Conservation (phyloP, 108 stramenopile species). For the Fragilariopsis cylindrus region DNA sequence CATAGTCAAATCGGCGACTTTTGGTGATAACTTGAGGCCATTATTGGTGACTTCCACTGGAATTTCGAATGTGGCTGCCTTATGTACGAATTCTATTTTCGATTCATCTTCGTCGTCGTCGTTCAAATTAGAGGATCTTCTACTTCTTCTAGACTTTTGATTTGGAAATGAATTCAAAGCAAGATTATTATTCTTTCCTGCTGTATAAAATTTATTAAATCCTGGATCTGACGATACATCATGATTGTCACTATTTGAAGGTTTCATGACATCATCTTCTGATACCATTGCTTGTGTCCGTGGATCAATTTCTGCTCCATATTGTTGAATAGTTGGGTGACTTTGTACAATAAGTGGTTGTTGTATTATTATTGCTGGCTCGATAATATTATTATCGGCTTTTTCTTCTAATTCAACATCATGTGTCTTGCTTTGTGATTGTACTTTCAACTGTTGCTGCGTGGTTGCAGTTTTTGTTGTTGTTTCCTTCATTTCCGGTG, state of each 20-base stretch:
- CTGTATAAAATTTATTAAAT: neutral
- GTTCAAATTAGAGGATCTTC: constrained; percentile 7
- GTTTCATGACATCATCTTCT: neutral
- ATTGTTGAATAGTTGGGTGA: neutral
- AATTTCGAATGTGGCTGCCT: constrained; percentile 33
- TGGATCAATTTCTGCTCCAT: constrained; percentile 13
- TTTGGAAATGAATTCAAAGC: neutral
- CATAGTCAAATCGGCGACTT: constrained; percentile 28
- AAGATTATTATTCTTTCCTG: no score
- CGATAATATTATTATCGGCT: neutral
- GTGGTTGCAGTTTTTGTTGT: neutral
- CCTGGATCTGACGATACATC: neutral
- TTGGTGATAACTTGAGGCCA: constrained; percentile 16
- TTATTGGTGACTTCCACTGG: constrained; percentile 26
- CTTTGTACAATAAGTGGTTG: no score
- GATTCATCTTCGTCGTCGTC: constrained; percentile 12
- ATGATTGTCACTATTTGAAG: neutral
- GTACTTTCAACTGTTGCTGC: neutral
- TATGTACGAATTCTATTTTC: constrained; percentile 8
- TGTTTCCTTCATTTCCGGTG: neutral
- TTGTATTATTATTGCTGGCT: neutral
- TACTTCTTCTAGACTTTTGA: neutral
- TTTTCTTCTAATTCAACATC: neutral
- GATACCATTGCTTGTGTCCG: constrained; percentile 10
- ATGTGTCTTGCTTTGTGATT: neutral